Percentiles rank a stretch among this genome's conserved stretches.
Conservation (phyloP, 2,329 filamentous ascomycete species). For the Pseudopithomyces chartarum region DNA sequence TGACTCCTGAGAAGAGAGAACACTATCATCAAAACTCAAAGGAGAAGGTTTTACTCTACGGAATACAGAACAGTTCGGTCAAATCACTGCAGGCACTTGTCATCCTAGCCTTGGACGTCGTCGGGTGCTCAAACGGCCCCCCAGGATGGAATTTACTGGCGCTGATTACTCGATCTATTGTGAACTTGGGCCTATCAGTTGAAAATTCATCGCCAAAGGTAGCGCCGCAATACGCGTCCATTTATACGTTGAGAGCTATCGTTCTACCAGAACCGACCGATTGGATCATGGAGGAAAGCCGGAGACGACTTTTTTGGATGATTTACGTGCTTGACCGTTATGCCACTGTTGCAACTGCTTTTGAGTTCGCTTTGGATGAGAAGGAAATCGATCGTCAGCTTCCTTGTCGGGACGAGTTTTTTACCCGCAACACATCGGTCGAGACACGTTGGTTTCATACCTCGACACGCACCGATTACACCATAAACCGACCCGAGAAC, state of each 20-base stretch:
- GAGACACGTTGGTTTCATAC: conserved; percentile 80
- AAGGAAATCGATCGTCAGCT: conserved; percentile 86
- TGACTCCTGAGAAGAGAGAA: conserved; percentile 73
- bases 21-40: conserved; percentile 83
- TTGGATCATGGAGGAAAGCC: conserved; percentile 88
- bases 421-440: conserved; percentile 80
- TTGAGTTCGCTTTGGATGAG: conserved; percentile 88
- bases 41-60: conserved; percentile 83
- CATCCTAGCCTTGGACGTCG: conserved; percentile 82
- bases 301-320: conserved; percentile 90
- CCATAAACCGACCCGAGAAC: conserved; percentile 74
- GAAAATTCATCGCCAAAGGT: conserved; percentile 81
- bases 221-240: conserved; percentile 79
- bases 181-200: conserved; percentile 83
- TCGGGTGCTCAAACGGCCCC: conserved; percentile 85
- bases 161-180: conserved; percentile 83
- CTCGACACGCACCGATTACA: conserved; percentile 60
- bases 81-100: conserved; percentile 86
- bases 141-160: conserved; percentile 92
- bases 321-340: conserved; percentile 89
- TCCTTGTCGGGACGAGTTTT: conserved; percentile 86
- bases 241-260: conserved; percentile 86
- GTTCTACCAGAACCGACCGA: conserved; percentile 81
- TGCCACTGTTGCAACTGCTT: conserved; percentile 87
- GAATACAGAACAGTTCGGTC: conserved; percentile 87